These are phyloP conservation scores for Cercospora nicotianae DNA, from an alignment of 2,329 filamentous ascomycete species.

Conservation along the genomic window DNA sequence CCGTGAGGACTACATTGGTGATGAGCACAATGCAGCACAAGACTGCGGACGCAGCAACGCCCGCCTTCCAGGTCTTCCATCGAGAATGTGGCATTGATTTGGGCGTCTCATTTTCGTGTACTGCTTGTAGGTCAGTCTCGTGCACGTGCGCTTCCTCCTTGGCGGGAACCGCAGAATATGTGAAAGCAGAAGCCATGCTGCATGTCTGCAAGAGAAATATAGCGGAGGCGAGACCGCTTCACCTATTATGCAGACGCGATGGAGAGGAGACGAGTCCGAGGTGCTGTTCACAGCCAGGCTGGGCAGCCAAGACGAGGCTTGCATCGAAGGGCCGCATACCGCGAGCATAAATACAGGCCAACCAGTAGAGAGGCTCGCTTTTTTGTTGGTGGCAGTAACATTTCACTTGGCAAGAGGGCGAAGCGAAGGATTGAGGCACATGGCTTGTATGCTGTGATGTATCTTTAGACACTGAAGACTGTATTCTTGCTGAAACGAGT, in stretches of 20 bases:
- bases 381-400: background rate
- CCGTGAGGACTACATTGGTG: background rate
- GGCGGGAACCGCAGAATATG: background rate
- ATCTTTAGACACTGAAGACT: background rate
- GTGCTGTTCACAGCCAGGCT: background rate
- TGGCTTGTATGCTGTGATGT: background rate
- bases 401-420: background rate
- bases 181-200: background rate
- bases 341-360: background rate
- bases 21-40: background rate
- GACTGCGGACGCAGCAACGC: background rate
- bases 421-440: background rate
- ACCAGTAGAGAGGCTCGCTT: background rate
- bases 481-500: background rate
- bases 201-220: background rate
- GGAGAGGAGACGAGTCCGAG: background rate
- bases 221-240: background rate
- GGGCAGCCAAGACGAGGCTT: background rate
- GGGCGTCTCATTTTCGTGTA: background rate
- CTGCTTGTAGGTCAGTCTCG: background rate
- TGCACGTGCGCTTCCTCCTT: background rate
- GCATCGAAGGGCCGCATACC: background rate
- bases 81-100: background rate
- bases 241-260: background rate
- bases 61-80: background rate